Evolutionary conservation across 257 asterid species (phyloP), one percentile per base, ranked within the genome.

Genomic region (Plectranthus barbatus): DNA sequence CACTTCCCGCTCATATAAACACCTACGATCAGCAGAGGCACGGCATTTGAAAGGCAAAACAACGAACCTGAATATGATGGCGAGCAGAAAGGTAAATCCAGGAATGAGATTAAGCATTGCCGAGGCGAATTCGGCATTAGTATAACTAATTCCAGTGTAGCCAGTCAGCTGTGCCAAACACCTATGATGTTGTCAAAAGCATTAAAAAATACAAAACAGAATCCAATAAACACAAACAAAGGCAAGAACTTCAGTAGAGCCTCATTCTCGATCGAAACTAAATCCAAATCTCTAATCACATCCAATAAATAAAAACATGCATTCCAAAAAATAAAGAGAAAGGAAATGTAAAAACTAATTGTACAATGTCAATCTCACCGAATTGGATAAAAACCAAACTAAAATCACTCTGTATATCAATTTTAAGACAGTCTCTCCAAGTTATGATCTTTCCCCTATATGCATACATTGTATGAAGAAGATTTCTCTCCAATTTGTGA

Each of bases 61-160:
- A 47, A 58, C 46, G 39, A 62, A 87, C 96, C 98, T 77, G 95
- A 80, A 81, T 64, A 86, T 61, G 36, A 80, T 74, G 37, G 98
- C 98, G 63, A 91, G 92, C 37, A 86, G 52, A 53, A 88, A 91
- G 55, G 96, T 88, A 66, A 88, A 91, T 23, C 92, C 98, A 14
- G 98, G 98, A 66, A 78, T 73, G 56, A 91, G 92, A 66, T 88
- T 91, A 72, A 89, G 95, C 95, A 91, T 83, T 55, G 98, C 95
- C 6, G 96, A 81, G 17, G 92, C 87, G 73, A 91, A 88, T 72
- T 82, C 87, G 45, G 96, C 95, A 52, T 77, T 72, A 49, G 92
- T 83, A 69, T 83, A 86, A 54, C 70, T 80, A 59, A 91, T 86
- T 58, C 96, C 98, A 56, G 90, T 76, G 73, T 88, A 84, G 5